Evolutionary conservation across 495 filamentous ascomycete species (phyloP), one percentile per base, ranked within the genome.

Genomic region (Symbiotaphrina buchneri): DNA sequence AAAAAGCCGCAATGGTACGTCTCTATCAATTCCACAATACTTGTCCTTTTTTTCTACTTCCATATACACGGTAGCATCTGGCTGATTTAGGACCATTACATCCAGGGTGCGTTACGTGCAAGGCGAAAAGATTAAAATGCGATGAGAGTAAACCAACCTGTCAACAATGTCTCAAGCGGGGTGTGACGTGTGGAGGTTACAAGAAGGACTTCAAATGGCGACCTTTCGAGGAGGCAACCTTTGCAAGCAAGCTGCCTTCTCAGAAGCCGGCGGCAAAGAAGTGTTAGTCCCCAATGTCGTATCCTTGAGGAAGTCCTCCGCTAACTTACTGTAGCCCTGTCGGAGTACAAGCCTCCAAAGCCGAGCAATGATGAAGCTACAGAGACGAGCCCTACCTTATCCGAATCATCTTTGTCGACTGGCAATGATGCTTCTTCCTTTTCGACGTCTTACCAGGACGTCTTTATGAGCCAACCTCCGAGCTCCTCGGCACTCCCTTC

Each of bases 141-240:
- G 77, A 80, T 44, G 77, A 84, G 46, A 67, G 62, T 21, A 79
- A 84, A 38, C 77, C 77, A 4, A 61, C 57, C 21, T 84, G 77
- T 42, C 58, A 69, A 23, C 76, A 82, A 52, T 82, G 77, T 44
- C 55, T 66, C 23, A 65, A 68, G 32, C 63, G 78, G 17, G 69
- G 63, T 33, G 74, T 82, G 10, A 45, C 51, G 10, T 84, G 77
- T 44, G 76, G 75, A 20, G 77, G 77, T 11, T 84, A 82, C 47
- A 77, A 71, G 44, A 84, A 77, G 47, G 72, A 78, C 42, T 80
- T 79, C 53, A 83, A 82, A 61, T 83, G 77, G 76, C 60, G 74
- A 21, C 61, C 74, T 1, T 79, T 81, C 40, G 77, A 77, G 41
- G 77, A 81, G 41, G 56, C 61, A 29, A 67, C 51, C 31, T 51